Conservation (phyloP, 2,329 filamentous ascomycete genomes). For the Colletotrichum scovillei region DNA sequence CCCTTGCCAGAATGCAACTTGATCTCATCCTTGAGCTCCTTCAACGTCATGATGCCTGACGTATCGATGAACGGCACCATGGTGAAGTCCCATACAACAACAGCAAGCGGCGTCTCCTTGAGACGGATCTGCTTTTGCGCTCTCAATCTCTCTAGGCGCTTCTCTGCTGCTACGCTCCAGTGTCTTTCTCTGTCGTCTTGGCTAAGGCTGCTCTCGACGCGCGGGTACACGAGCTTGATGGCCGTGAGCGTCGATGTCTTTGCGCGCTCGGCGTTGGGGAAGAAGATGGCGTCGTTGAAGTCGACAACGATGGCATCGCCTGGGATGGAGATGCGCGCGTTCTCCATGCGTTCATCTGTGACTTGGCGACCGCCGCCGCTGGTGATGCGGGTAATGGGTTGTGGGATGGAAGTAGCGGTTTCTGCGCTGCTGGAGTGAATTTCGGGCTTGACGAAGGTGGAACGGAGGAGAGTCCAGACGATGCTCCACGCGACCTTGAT, state of each 20-base stretch:
- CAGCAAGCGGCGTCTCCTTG: conserved; percentile 47
- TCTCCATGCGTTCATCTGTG: conserved; percentile 41
- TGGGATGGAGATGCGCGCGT: conserved; percentile 43
- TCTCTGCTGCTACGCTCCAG: conserved; percentile 66
- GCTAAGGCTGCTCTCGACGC: conserved; percentile 41
- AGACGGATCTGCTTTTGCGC: conserved; percentile 47
- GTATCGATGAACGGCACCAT: conserved; percentile 65
- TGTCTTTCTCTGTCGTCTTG: conserved; percentile 53
- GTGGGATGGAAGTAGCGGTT: conserved; percentile 36
- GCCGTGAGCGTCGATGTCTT: conserved; percentile 53
- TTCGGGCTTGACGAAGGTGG: conserved; percentile 30
- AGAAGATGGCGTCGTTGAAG: conserved; percentile 69
- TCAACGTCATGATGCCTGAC: conserved; percentile 62
- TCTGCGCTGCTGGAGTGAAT: conserved; percentile 27
- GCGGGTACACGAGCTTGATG: conserved; percentile 53
- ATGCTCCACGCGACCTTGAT: conserved; percentile 68
- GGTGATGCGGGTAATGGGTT: conserved; percentile 56
- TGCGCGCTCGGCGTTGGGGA: conserved; percentile 66
- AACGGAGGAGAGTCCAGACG: conserved; percentile 67
- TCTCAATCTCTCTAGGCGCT: conserved; percentile 58
- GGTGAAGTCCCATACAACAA: conserved; percentile 64
- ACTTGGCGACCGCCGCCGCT: conserved; percentile 41
- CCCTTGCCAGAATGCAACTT: conserved; percentile 59
- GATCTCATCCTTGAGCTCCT: conserved; percentile 61
- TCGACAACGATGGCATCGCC: conserved; percentile 66